phyloP scores from a whole-genome alignment of 345 rosid species.

The Leavenworthia alabamica region DNA sequence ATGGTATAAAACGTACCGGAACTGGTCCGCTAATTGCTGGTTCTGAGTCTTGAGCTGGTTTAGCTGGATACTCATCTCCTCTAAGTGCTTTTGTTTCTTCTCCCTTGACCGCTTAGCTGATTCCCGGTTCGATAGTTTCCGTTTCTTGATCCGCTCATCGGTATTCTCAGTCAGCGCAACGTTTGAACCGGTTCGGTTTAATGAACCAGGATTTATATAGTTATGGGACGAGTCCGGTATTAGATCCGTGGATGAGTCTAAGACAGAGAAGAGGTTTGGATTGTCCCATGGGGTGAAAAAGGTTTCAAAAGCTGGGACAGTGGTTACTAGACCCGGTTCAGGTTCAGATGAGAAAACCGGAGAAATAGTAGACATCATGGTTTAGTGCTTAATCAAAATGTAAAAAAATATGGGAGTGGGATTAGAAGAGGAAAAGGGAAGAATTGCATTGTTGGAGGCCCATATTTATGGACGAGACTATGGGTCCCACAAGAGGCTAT shows the following conservation, averaged over 20 bases:
- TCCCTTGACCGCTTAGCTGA: conserved; percentile 82
- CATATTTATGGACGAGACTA: conserved; percentile 45
- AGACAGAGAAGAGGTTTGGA: conserved; percentile 31
- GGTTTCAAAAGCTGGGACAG: conserved; percentile 37
- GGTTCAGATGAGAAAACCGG: conserved; percentile 35
- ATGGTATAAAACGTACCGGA: conserved; percentile 40
- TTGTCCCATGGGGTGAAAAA: conserved; percentile 52
- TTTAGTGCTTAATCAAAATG: not conserved
- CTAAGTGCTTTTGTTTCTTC: conserved; percentile 78
- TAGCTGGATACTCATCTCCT: conserved; percentile 60
- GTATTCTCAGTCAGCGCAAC: not conserved
- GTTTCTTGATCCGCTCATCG: conserved; percentile 56
- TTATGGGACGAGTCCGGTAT: conserved; percentile 27
- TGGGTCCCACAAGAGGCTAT: conserved; percentile 28
- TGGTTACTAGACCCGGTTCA: conserved; percentile 29
- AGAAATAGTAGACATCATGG: conserved; percentile 50
- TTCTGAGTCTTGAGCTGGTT: conserved; percentile 63
- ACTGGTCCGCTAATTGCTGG: conserved; percentile 55
- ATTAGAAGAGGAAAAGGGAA: conserved; percentile 66
- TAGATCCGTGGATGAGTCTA: conserved; percentile 31
- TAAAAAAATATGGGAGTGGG: not conserved
- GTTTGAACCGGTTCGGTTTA: conserved; percentile 18
- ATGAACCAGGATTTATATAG: conserved; percentile 29
- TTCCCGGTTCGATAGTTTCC: conserved; percentile 87
- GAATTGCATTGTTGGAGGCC: too few species aligned